Evolutionary conservation across 1,284 basidiomycete genomes (phyloP).

Genomic region (Ganoderma meredithae): DNA sequence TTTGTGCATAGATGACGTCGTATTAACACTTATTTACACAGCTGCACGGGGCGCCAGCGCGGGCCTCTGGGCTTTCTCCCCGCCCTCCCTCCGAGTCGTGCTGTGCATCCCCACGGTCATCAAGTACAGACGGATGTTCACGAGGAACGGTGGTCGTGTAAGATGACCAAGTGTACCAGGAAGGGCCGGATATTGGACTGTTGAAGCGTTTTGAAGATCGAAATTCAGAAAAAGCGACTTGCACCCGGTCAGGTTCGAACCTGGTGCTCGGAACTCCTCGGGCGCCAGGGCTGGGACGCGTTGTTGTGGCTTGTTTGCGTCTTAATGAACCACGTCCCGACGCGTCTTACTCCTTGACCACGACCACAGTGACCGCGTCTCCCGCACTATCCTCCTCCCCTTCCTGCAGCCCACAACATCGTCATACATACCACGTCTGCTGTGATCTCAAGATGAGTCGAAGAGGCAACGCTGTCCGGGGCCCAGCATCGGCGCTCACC

Average conservation of each 20-base stretch:
- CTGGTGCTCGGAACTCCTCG: background rate
- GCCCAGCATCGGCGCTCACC: constrained; percentile 91
- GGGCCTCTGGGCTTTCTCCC: too few species aligned
- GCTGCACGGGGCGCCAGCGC: too few species aligned
- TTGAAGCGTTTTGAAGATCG: background rate
- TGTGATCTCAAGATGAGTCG: constrained; percentile 40
- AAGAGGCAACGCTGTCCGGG: constrained; percentile 73
- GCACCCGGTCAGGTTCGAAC: background rate
- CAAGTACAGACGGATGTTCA: too few species aligned
- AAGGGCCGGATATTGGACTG: too few species aligned
- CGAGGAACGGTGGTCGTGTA: too few species aligned
- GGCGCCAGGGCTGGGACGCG: constrained; percentile 10
- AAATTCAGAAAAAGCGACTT: background rate
- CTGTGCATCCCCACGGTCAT: too few species aligned
- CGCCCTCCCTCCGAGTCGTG: too few species aligned
- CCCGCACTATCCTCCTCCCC: background rate
- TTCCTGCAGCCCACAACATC: background rate
- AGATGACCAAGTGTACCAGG: too few species aligned
- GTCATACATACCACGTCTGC: background rate
- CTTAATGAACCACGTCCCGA: constrained; percentile 32
- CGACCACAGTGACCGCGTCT: background rate
- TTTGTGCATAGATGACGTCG: too few species aligned
- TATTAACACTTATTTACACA: too few species aligned
- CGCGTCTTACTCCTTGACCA: background rate
- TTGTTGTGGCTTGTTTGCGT: constrained; percentile 28